Percentiles rank a stretch among this genome's conserved stretches.
Conservation (phyloP, 352 stramenopile genomes). For the Aphanomyces cochlioides region DNA sequence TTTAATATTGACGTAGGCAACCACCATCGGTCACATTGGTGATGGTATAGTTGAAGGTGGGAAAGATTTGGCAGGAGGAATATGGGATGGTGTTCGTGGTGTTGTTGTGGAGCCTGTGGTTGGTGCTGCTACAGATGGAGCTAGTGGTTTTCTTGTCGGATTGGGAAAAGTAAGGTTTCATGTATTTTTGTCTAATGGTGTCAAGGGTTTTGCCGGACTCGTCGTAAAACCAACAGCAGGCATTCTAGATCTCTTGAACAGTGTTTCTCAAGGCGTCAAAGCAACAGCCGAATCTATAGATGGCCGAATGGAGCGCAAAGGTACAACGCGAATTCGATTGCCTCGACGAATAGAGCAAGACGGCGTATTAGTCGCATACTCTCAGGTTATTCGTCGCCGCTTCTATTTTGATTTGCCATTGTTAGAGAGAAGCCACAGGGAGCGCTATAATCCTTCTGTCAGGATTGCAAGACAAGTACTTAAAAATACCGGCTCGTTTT, state of each 20-base stretch:
- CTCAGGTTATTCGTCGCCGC: conserved; percentile 38
- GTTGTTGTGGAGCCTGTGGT: conserved; percentile 71
- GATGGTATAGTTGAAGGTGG: conserved; percentile 78
- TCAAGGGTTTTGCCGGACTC: conserved; percentile 58
- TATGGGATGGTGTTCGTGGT: conserved; percentile 81
- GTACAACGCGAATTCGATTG: conserved; percentile 56
- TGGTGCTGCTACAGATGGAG: conserved; percentile 69
- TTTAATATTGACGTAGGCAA: conserved; percentile 26
- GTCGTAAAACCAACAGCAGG: conserved; percentile 81
- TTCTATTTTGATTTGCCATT: conserved; percentile 4
- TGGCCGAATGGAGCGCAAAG: conserved; percentile 44
- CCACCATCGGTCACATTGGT: conserved; percentile 71
- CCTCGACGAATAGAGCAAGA: conserved; percentile 77
- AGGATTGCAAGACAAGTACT: conserved; percentile 75
- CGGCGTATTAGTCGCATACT: conserved; percentile 76
- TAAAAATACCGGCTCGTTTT: not conserved
- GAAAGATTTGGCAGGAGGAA: conserved; percentile 68
- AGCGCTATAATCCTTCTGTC: conserved; percentile 76
- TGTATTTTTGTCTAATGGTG: not conserved
- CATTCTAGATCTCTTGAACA: conserved; percentile 79
- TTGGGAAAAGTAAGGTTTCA: conserved; percentile 49
- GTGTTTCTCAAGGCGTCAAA: conserved; percentile 72
- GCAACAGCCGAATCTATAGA: conserved; percentile 77
- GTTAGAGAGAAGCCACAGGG: conserved; percentile 57
- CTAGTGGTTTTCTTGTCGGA: conserved; percentile 77